Conservation (phyloP, 1,139 yeast species). For the Arxiozyma heterogenica region DNA sequence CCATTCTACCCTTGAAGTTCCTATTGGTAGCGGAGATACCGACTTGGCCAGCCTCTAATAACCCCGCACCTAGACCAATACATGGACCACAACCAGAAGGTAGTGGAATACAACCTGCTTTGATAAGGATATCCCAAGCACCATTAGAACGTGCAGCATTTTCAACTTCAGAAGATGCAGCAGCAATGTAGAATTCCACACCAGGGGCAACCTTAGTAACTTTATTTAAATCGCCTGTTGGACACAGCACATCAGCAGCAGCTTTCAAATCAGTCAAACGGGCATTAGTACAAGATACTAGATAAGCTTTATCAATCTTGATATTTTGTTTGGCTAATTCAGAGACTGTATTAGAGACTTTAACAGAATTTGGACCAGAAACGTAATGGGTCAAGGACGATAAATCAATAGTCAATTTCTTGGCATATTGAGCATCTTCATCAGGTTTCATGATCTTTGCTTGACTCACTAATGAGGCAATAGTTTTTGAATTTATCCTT, state of each 20-base stretch:
- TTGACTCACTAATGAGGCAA: conserved; percentile 31
- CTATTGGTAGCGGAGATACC: conserved; percentile 98
- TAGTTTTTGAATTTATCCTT: conserved; percentile 58
- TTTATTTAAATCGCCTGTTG: conserved; percentile 22
- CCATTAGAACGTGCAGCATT: conserved; percentile 83
- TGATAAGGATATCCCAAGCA: conserved; percentile 82
- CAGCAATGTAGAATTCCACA: conserved; percentile 94
- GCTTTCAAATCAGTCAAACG: conserved; percentile 87
- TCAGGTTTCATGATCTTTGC: conserved; percentile 43
- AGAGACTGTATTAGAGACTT: conserved; percentile 69
- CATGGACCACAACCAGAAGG: conserved; percentile 99
- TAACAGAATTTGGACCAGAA: conserved; percentile 96
- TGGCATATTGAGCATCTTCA: conserved; percentile 73
- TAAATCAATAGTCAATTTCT: conserved; percentile 73
- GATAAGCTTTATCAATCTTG: conserved; percentile 83
- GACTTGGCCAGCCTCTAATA: conserved; percentile 88
- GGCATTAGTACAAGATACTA: conserved; percentile 96
- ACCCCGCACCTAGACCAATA: conserved; percentile 92
- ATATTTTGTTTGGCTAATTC: conserved; percentile 66
- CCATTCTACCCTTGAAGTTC: conserved; percentile 99
- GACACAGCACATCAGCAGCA: conserved; percentile 65
- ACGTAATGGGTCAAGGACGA: conserved; percentile 81
- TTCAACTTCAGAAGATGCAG: conserved; percentile 91
- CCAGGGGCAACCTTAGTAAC: conserved; percentile 75
- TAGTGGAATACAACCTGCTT: conserved; percentile 88